Percentiles rank a stretch among this genome's conserved stretches.
phyloP scores from a whole-genome alignment of 2,329 filamentous ascomycete genomes.

The Samsoniella hepiali region DNA sequence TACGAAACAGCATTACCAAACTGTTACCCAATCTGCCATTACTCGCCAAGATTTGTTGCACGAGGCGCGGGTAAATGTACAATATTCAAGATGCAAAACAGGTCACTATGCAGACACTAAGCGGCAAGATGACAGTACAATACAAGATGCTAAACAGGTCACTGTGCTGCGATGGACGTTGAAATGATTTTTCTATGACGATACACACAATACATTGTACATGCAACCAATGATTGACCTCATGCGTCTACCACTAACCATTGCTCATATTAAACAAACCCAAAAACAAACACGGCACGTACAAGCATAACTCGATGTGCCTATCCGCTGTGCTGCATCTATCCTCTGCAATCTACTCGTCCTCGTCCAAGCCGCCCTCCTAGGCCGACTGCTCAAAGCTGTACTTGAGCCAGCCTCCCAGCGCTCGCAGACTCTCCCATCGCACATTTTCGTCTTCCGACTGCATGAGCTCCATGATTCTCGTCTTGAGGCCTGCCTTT shows the following conservation, averaged over 20 bases:
- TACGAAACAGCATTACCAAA: constrained; percentile 10
- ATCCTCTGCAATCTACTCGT: constrained; percentile 2
- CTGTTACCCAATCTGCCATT: constrained; percentile 7
- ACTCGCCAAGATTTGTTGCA: background rate
- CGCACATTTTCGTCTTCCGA: constrained; percentile 83
- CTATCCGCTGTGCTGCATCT: constrained; percentile 12
- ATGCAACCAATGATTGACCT: constrained; percentile 1
- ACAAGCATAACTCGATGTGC: constrained; percentile 4
- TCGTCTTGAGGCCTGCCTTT: constrained; percentile 77
- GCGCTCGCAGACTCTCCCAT: constrained; percentile 87
- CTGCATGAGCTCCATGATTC: constrained; percentile 92
- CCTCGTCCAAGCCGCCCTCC: background rate
- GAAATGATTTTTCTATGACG: background rate
- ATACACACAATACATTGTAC: constrained; percentile 2
- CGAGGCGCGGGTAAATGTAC: background rate
- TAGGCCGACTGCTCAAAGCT: constrained; percentile 49
- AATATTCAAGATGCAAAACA: background rate
- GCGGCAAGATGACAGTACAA: background rate
- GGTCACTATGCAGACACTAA: too few species aligned
- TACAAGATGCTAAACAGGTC: background rate
- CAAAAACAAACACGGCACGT: constrained; percentile 11
- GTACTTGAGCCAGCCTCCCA: constrained; percentile 65
- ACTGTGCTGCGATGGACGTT: background rate
- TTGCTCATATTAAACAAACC: constrained; percentile 14
- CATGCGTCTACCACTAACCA: constrained; percentile 6